Evolutionary conservation across 345 rosid genomes (phyloP), one percentile per base, ranked within the genome.

Genomic region (Melaleuca quinquenervia): DNA sequence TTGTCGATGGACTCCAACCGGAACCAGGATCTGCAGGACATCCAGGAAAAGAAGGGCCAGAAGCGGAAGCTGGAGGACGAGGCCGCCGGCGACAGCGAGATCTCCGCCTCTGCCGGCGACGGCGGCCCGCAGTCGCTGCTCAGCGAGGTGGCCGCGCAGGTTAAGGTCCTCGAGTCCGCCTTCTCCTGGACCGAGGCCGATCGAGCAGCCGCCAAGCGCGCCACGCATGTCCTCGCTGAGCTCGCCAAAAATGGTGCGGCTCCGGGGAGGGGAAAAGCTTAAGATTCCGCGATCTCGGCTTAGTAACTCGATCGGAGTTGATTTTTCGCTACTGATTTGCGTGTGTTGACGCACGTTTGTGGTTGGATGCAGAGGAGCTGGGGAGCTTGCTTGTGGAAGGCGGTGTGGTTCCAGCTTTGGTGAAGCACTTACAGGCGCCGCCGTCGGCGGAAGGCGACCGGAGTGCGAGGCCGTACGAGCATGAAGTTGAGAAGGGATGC

Each of bases 401-500:
- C 87, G 96, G 98, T 3, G 99, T 99, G 16, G 95, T 98, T 92
- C 97, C 98, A 82, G 97, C 95, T 88, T 92, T 98, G 75, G 96
- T 96, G 90, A 95, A 93, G 92, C 99, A 98, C 92, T 92, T 98
- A 11, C 96, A 93, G 87, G 91, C 96, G 85, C 98, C 99, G 24
- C 94, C 96, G 56, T 91, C 82, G 16, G 87, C 45, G 80, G 99
- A 94, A 70, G 92, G 86, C 58, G 98, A 91, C 36, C 62, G 85
- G 52, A 85, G 84, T 87, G 75, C 87, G 20, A 96, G 87, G 92
- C 99, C 98, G 84, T 96, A 90, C 74, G 98, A 98, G 90, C 99
- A 98, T 24, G 99, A 98, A 88, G 98, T 96, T 6, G 99, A 98
- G 95, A 98, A 98, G 90, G 98, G 97, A 89, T 94, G 99, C 87